phyloP scores from a whole-genome alignment of 192 early-diverging fungal genomes.

The Coemansia reversa region DNA sequence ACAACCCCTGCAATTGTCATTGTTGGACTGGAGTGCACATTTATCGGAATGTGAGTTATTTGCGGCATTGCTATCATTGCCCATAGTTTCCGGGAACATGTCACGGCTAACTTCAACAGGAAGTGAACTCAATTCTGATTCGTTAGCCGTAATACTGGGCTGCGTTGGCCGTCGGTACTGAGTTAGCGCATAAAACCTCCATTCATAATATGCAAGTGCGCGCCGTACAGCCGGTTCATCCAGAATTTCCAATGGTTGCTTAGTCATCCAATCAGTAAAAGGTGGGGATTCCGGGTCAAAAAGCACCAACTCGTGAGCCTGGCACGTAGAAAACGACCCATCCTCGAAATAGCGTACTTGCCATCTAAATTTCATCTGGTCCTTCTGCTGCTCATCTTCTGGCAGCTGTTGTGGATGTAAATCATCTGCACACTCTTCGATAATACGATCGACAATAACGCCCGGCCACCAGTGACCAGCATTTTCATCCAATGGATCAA shows the following conservation, averaged over 20 bases:
- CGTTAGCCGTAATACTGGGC: not conserved
- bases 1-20: too few relatives aligned
- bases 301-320: constrained; percentile 31
- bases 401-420: not conserved
- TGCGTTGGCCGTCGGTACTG: not conserved
- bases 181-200: constrained; percentile 25
- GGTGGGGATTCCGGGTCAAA: constrained; percentile 15
- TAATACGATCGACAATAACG: constrained; percentile 25
- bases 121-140: too few relatives aligned
- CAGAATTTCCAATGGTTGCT: constrained; percentile 2
- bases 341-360: constrained; percentile 53
- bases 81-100: too few relatives aligned
- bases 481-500: constrained; percentile 35
- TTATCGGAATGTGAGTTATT: not conserved
- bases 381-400: not conserved
- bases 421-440: not conserved
- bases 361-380: constrained; percentile 4
- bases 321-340: constrained; percentile 35
- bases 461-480: constrained; percentile 46
- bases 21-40: too few relatives aligned
- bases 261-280: constrained; percentile 10
- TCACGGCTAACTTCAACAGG: too few relatives aligned
- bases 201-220: constrained; percentile 49
- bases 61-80: not conserved
- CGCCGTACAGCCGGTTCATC: constrained; percentile 31